Conservation (phyloP, 108 stramenopile species). For the Fistulifera solaris region DNA sequence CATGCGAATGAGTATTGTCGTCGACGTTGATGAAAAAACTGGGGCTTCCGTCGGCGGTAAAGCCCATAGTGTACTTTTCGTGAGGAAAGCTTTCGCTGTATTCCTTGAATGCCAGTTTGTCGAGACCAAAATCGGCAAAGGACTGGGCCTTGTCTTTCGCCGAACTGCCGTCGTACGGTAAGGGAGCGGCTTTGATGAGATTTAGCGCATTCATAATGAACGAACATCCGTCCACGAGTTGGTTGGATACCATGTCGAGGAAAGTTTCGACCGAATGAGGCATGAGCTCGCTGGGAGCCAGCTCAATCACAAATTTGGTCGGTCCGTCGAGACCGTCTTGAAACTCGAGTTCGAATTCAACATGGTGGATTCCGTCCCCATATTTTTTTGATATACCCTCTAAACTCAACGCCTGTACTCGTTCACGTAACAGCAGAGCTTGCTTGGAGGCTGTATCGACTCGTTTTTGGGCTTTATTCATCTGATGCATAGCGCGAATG, state of each 20-base stretch:
- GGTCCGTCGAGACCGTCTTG: slow-evolving; percentile 13
- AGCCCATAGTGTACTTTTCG: slow-evolving; percentile 59
- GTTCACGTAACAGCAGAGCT: too few relatives aligned
- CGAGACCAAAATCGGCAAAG: slow-evolving; percentile 41
- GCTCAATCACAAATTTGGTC: slow-evolving; percentile 46
- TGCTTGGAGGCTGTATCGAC: too few relatives aligned
- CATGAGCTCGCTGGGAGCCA: slow-evolving; percentile 60
- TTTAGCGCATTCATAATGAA: slow-evolving; percentile 44
- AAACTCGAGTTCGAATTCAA: slow-evolving; percentile 60
- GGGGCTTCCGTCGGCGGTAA: slow-evolving; percentile 63
- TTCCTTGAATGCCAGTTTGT: slow-evolving; percentile 62
- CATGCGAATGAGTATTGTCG: slow-evolving; percentile 76
- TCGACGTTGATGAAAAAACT: slow-evolving; percentile 80
- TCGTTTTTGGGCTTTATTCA: too few relatives aligned
- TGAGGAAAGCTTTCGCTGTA: slow-evolving; percentile 66
- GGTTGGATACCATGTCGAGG: slow-evolving; percentile 36
- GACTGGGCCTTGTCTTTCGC: slow-evolving; percentile 18
- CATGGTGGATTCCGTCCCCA: slow-evolving; percentile 50
- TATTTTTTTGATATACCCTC: slow-evolving; percentile 10
- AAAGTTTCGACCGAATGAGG: slow-evolving; percentile 71
- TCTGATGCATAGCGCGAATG: too few relatives aligned
- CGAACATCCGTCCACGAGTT: slow-evolving; percentile 40
- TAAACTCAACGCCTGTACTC: too few relatives aligned
- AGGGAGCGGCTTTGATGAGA: slow-evolving; percentile 45
- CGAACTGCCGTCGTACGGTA: slow-evolving; percentile 28